Conservation (phyloP, 2,329 filamentous ascomycete species). For the Xylaria polymorpha region DNA sequence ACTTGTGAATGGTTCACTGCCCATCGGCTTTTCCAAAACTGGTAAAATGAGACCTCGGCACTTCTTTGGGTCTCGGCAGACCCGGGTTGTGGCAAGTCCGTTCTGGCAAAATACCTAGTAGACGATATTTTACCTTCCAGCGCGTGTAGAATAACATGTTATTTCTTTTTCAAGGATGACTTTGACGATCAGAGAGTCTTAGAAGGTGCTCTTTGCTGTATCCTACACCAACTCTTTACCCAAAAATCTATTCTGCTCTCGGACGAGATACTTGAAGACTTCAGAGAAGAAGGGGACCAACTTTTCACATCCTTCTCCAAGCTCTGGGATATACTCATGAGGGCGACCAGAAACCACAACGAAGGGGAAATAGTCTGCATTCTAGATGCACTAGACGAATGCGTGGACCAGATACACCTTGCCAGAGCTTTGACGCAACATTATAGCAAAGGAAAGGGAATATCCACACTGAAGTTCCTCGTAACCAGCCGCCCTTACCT, state of each 20-base stretch:
- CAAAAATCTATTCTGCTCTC: constrained; percentile 43
- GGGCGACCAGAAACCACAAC: constrained; percentile 21
- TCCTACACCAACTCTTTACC: constrained; percentile 54
- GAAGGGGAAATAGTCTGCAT: constrained; percentile 49
- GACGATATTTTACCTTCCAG: constrained; percentile 46
- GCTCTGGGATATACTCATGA: constrained; percentile 37
- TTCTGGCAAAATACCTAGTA: constrained; percentile 53
- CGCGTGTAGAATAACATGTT: constrained; percentile 47
- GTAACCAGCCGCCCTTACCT: constrained; percentile 54
- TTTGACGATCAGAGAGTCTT: constrained; percentile 46
- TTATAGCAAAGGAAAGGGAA: constrained; percentile 38
- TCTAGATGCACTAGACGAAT: constrained; percentile 58
- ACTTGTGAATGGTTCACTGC: constrained; percentile 40
- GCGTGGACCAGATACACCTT: constrained; percentile 44
- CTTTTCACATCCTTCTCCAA: constrained; percentile 41
- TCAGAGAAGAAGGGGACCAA: constrained; percentile 38
- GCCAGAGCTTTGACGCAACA: constrained; percentile 43
- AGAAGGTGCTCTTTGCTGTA: constrained; percentile 19
- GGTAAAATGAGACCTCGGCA: constrained; percentile 27
- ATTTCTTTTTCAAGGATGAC: constrained; percentile 61
- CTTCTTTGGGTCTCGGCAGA: constrained; percentile 43
- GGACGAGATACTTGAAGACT: constrained; percentile 37
- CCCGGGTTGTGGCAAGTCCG: constrained; percentile 59
- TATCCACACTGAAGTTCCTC: constrained; percentile 52
- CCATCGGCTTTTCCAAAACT: constrained; percentile 33